Evolutionary conservation across 768 basidiomycete species (phyloP), one percentile per base, ranked within the genome.

Genomic region (Amanita rubescens): DNA sequence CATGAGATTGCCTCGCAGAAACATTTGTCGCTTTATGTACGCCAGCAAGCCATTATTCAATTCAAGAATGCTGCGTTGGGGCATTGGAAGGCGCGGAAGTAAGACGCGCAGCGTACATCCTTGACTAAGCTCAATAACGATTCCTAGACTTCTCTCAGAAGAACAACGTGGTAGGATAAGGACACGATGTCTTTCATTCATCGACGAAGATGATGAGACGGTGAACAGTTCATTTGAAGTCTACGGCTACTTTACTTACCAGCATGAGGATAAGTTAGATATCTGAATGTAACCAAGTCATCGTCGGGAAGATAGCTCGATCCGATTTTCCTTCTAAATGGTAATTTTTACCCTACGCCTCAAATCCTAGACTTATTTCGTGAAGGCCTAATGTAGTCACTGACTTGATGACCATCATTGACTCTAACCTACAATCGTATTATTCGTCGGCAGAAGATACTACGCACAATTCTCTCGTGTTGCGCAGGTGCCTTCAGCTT

Each of bases 41-140:
- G 92, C 38, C 79, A 87, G 59, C 87, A 89, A 65, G 82, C 87
- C 22, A 89, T 91, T 57, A 87, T 94, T 52, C 90, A 92, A 62
- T 87, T 94, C 72, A 94, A 94, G 70, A 94, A 94, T 60, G 75
- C 77, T 1, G 84, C 83, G 2, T 65, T 84, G 3, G 69, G 69
- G 46, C 84, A 89, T 61, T 95, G 93, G 93, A 75, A 79, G 63
- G 85, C 84, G 30, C 71, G 84, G 70, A 90, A 82, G 90, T 89
- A 58, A 63, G 78, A 43, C 17, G 17, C 14, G 34, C 38, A 11
- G 17, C 10, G 3, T 25, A 42, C 52, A 22, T 43, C 25, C 20
- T 25, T 49, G 50, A 19, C n/a, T 10, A 17, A 25, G 19, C n/a
- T n/a, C 41, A 35, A 48, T 17, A 25, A 24, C 5, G 15, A 49